These are phyloP conservation scores for Castanea crenata DNA, from an alignment of 306 rosid genomes.

Conservation along the genomic window DNA sequence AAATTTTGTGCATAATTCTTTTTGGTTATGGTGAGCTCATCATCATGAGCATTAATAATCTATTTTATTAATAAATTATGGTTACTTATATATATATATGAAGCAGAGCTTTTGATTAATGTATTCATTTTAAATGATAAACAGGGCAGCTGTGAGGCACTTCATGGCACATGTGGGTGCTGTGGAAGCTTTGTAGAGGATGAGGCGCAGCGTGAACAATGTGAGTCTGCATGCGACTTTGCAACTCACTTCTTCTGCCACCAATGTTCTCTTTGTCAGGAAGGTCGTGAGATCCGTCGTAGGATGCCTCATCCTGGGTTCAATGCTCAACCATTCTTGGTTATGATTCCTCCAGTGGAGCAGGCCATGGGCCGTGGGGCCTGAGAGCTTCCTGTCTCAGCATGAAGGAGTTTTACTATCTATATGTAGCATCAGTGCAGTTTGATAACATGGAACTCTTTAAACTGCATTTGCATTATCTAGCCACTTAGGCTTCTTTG, in stretches of 20 bases:
- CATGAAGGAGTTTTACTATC: constrained; percentile 8
- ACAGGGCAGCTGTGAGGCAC: constrained; percentile 80
- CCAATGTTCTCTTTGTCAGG: constrained; percentile 89
- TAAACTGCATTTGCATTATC: neutral
- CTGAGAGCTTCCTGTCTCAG: constrained; percentile 25
- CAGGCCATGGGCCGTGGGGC: constrained; percentile 80
- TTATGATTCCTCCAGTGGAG: constrained; percentile 87
- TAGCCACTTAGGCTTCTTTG: neutral
- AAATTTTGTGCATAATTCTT: too few relatives aligned
- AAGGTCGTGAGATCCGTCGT: constrained; percentile 95
- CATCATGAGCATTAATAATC: too few relatives aligned
- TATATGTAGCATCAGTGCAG: constrained; percentile 11
- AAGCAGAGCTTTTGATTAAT: neutral
- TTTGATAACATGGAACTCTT: neutral
- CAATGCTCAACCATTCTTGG: constrained; percentile 70
- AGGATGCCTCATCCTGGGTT: constrained; percentile 86
- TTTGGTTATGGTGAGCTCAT: too few relatives aligned
- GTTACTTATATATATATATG: too few relatives aligned
- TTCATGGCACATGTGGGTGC: constrained; percentile 81
- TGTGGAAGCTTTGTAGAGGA: constrained; percentile 68
- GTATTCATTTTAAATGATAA: constrained; percentile 2
- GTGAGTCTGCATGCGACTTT: constrained; percentile 73
- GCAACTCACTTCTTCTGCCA: constrained; percentile 88
- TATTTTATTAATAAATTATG: too few relatives aligned
- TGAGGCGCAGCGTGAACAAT: constrained; percentile 70